Base-by-base conservation (phyloP, 208 protist genomes). In the Balamuthia mandrillaris region DNA sequence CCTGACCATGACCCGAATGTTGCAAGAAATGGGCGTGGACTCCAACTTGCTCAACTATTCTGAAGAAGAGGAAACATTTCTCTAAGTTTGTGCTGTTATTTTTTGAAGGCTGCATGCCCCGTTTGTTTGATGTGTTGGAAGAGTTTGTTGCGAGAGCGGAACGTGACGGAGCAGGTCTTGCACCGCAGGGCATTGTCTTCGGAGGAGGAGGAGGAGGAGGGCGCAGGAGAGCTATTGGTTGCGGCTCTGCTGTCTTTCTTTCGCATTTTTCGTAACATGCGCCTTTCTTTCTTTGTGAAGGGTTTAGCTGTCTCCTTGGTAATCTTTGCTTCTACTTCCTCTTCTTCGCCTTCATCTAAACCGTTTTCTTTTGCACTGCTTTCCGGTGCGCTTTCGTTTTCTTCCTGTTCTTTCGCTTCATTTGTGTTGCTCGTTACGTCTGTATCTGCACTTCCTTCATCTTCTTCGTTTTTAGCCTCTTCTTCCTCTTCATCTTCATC, bases 111-210 rank as follows among this genome's bases (percentile, higher is more conserved):
- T n/a, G 68, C 68, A 49, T 78, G 68, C 12, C 68, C 68, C 35
- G 37, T 78, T 42, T 42, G 45, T 49, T 78, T 78, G 68, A 78
- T 78, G 68, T 78, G 68, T 35, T 78, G 68, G 47, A 78, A 78
- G 68, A 78, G 68, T 49, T 78, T 78, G 68, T 78, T 78, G 14
- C 68, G 41, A 1, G 68, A 42, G n/a, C 7, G n/a, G 45, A 78
- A 78, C 29, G 37, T 49, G 45, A 60, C 68, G 68, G 45, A 42
- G 68, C 68, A 78, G 31, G 58, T 35, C 3, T 49, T 49, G 45
- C 68, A 78, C 4, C 21, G 68, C 68, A 41, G 27, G 41, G 0
- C 65, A 27, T 24, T 42, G 3, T 49, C 68, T 18, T 54, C 68
- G 45, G 21, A n/a, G n/a, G n/a, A n/a, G n/a, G n/a, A n/a, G n/a